Base-by-base conservation (phyloP, 257 asterid genomes). In the Lavandula angustifolia region DNA sequence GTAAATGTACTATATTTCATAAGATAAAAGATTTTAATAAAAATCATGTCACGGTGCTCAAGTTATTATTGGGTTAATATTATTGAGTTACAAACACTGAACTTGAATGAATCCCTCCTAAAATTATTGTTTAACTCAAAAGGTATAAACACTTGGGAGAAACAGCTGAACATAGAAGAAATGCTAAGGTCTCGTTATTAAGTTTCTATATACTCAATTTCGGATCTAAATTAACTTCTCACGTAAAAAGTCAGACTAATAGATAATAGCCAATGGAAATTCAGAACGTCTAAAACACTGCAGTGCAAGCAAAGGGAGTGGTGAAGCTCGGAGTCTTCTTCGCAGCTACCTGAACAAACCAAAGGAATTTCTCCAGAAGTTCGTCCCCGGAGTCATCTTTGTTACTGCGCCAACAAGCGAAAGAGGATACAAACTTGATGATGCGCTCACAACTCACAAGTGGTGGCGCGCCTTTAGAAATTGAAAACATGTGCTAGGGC, bases 301-400 rank as follows among this genome's bases (percentile, higher is more conserved):
- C n/a, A n/a, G n/a, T n/a, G n/a, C n/a, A n/a, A n/a, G n/a, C n/a
- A n/a, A n/a, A n/a, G n/a, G n/a, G n/a, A n/a, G n/a, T n/a, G n/a
- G n/a, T n/a, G 59, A 74, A 85, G 78, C 99, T 81, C 34, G 80
- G 88, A 34, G 87, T 87, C 73, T 73, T 89, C 67, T 77, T 80
- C 48, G 94, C 76, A 62, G 90, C 96, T 66, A 57, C 67, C 8
- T 82, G 77, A 73, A 92, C 73, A 76, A 89, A 85, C 86, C 78
- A 70, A 14, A 92, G 54, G 60, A 89, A 87, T 33, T 42, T 70
- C 78, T 82, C 89, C 76, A 89, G 67, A 68, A 92, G 85, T 22
- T 48, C 90, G 51, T 85, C 92, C 18, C 71, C 60, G 0, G 60
- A 54, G 14, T 56, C 76, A 38, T 70, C 78, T 35, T 71, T 71